phyloP scores from a whole-genome alignment of 768 basidiomycete genomes.

The Sarcodon sp. region DNA sequence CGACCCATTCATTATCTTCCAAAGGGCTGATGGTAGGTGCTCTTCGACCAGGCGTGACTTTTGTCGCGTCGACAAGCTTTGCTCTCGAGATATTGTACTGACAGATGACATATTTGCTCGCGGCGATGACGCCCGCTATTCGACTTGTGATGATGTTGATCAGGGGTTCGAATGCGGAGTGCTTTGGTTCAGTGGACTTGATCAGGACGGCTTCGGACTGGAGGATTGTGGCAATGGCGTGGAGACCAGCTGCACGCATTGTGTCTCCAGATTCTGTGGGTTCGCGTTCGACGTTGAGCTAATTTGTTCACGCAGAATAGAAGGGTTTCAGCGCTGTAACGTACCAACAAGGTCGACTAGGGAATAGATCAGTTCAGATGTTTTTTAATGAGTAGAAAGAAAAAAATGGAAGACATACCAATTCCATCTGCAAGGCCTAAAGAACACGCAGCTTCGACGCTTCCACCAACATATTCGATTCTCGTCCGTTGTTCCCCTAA shows the following conservation, averaged over 20 bases:
- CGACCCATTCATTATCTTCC: conserved; percentile 81
- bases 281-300: background rate
- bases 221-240: conserved; percentile 84
- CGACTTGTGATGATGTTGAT: conserved; percentile 76
- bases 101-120: conserved; percentile 76
- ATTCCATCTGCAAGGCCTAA: conserved; percentile 96
- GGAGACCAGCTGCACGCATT: conserved; percentile 95
- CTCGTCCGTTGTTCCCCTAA: conserved; percentile 49
- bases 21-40: conserved; percentile 82
- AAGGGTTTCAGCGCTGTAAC: conserved; percentile 14
- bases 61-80: conserved; percentile 44
- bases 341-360: conserved; percentile 90
- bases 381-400: background rate
- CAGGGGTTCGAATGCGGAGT: conserved; percentile 47
- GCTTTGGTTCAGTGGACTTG: conserved; percentile 55
- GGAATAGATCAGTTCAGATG: background rate
- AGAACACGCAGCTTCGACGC: conserved; percentile 96
- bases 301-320: background rate
- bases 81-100: conserved; percentile 82
- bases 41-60: conserved; percentile 77
- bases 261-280: conserved; percentile 90
- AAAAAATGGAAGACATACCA: conserved; percentile 32
- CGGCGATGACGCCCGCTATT: conserved; percentile 86
- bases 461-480: conserved; percentile 94
- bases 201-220: conserved; percentile 88